Base-by-base conservation (phyloP, 2,329 filamentous ascomycete species). In the Verticillium zaregamsianum region DNA sequence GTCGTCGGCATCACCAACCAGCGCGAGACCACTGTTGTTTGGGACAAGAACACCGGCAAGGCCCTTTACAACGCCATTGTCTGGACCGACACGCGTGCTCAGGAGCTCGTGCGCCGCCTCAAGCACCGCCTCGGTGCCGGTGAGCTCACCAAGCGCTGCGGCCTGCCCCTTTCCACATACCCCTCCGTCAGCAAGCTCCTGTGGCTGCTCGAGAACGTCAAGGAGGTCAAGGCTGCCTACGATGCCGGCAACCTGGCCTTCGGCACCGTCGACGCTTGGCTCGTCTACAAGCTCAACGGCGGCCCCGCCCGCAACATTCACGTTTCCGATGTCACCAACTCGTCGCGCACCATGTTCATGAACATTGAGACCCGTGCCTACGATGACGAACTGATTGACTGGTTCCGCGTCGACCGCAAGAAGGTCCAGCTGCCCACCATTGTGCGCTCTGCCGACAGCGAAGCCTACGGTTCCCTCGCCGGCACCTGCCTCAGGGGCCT, bases 281-380 rank as follows among this genome's bases (percentile, higher is more conserved):
- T 95, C 64, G 80, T 92, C 33, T 94, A 90, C 77, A 90, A 91
- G 73, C 82, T 94, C 58, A 90, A 93, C 68, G 91, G 90, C 62
- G 88, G 88, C 20, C 81, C 79, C 45, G 82, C 84, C 62, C 85
- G 82, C 61, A 84, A 88, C 61, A 73, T 91, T 59, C 86, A 89
- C 71, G 90, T 94, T 62, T 92, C 91, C 1, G 91, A 95, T 69
- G 85, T 89, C 6, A 90, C 90, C 62, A 95, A 95, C 72, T 91
- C 91, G n/a, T 92, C 89, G 3, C 81, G 91, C 66, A 94, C 91
- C 54, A 93, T 93, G 91, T 93, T 95, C 75, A 91, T 93, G 87
- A 91, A 93, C 74, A 81, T 94, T 35, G 82, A 90, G 69, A 91
- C 85, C 1, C 80, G 92, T 55, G 76, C 92, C 68, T 95, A 94